Evolutionary conservation across 2,329 filamentous ascomycete species (phyloP).

Genomic region (Calonectria pteridis): DNA sequence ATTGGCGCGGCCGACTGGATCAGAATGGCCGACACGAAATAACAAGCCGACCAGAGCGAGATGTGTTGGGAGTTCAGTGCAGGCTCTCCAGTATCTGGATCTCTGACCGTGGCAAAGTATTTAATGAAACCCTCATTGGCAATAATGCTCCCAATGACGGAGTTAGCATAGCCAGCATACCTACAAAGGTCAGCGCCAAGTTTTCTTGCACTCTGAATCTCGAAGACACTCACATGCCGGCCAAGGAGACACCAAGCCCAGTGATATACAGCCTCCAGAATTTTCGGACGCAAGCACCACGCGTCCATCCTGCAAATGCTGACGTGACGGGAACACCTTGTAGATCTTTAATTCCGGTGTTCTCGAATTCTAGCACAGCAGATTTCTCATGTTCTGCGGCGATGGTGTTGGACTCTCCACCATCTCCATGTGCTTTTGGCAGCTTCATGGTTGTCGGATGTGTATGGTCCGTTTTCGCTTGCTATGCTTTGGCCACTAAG

Average conservation of each 20-base stretch:
- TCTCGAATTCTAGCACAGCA: slow-evolving; percentile 4
- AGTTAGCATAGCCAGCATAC: slow-evolving; percentile 25
- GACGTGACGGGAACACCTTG: slow-evolving; percentile 2
- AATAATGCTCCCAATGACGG: slow-evolving; percentile 26
- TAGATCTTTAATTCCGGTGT: neutral
- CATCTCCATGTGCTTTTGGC: neutral
- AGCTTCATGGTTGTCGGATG: neutral
- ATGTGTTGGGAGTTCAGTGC: slow-evolving; percentile 23
- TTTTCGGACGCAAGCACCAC: slow-evolving; percentile 20
- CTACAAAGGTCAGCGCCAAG: neutral
- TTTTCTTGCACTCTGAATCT: neutral
- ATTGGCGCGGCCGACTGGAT: slow-evolving; percentile 21
- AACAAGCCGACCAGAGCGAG: slow-evolving; percentile 24
- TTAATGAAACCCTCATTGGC: slow-evolving; percentile 26
- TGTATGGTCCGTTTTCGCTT: neutral
- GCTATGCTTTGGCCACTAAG: neutral
- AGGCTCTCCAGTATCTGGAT: slow-evolving; percentile 22
- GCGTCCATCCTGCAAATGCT: slow-evolving; percentile 17
- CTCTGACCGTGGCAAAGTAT: slow-evolving; percentile 24
- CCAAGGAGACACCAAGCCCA: slow-evolving; percentile 22
- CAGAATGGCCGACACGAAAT: slow-evolving; percentile 22
- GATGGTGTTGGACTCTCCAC: neutral
- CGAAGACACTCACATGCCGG: slow-evolving; percentile 17
- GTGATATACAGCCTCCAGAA: slow-evolving; percentile 26
- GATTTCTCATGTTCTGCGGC: neutral